Base-by-base conservation (phyloP, 2,329 filamentous ascomycete species). In the Fusarium pseudoanthophilum region DNA sequence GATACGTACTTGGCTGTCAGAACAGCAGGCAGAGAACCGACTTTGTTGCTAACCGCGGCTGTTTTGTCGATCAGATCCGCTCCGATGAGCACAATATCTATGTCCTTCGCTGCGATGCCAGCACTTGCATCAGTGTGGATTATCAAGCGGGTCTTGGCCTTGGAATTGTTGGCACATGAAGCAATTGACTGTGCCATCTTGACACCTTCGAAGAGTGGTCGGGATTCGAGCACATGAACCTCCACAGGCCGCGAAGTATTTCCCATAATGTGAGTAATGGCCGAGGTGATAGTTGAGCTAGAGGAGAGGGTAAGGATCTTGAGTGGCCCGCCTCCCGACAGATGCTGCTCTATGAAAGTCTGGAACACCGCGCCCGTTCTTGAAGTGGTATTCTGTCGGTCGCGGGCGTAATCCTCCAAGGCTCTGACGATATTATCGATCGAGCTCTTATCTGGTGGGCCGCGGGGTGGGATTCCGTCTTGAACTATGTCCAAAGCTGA, bases 41-140 rank as follows among this genome's bases (percentile, higher is more conserved):
- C 90, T 79, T 93, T 93, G 80, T 93, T 93, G 78, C 87, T 90
- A 24, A 92, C 87, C 36, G 88, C 86, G 4, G 90, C 91, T 2
- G 82, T 78, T 1, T 82, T 78, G 18, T 87, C 87, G 61, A 93
- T 90, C 9, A 88, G 83, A 76, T 93, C 91, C 4, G 91, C 90
- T 2, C 91, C 91, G 2, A 93, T 82, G 7, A 93, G 80, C 4
- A 93, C 81, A 3, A 91, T 59, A 72, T 92, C 86, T 7, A 88
- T 83, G n/a, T 79, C 82, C 24, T 79, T 75, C 7, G 87, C 84
- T 3, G 89, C 88, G 15, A 88, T 78, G 2, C 87, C 89, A 9
- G 87, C 85, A 5, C 87, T 86, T n/a, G 89, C 88, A 76, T 92
- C 90, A 1, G 91, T 87, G 71, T 86, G 88, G 4, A 92, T 74